Percentiles rank a stretch among this genome's conserved stretches.
These are phyloP conservation scores for Jackrogersella minutella DNA, from an alignment of 495 filamentous ascomycete genomes.

Conservation along the genomic window DNA sequence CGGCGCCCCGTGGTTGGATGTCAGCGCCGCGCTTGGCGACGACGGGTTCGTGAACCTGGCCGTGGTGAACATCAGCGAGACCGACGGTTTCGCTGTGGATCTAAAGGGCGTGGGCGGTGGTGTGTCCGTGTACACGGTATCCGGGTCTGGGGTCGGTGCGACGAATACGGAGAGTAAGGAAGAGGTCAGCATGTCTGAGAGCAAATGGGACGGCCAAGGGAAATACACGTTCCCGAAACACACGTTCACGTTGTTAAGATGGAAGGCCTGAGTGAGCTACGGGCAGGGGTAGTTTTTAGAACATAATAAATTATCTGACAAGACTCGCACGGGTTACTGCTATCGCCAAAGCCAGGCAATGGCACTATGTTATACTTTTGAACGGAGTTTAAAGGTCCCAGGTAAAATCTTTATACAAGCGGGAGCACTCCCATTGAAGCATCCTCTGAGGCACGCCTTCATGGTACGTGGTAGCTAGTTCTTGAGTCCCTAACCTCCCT, in stretches of 20 bases:
- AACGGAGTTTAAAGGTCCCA: neutral
- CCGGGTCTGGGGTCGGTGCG: conserved; percentile 60
- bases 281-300: neutral
- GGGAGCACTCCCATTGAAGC: conserved; percentile 13
- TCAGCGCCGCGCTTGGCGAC: conserved; percentile 69
- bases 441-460: conserved; percentile 6
- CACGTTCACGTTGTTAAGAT: conserved; percentile 71
- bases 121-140: conserved; percentile 67
- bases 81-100: conserved; percentile 62
- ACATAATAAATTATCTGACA: conserved; percentile 32
- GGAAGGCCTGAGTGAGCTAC: conserved; percentile 58
- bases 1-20: conserved; percentile 72
- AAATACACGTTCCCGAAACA: conserved; percentile 69
- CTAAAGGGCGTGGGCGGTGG: conserved; percentile 61
- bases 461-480: no score
- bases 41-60: conserved; percentile 69
- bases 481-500: neutral
- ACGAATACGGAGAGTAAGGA: conserved; percentile 68
- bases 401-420: conserved; percentile 29
- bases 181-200: conserved; percentile 67
- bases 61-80: conserved; percentile 73
- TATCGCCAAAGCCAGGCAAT: neutral
- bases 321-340: conserved; percentile 1
- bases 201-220: conserved; percentile 66
- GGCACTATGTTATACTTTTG: neutral